Conservation (phyloP, 1,284 basidiomycete species). For the Marasmius fiardii region DNA sequence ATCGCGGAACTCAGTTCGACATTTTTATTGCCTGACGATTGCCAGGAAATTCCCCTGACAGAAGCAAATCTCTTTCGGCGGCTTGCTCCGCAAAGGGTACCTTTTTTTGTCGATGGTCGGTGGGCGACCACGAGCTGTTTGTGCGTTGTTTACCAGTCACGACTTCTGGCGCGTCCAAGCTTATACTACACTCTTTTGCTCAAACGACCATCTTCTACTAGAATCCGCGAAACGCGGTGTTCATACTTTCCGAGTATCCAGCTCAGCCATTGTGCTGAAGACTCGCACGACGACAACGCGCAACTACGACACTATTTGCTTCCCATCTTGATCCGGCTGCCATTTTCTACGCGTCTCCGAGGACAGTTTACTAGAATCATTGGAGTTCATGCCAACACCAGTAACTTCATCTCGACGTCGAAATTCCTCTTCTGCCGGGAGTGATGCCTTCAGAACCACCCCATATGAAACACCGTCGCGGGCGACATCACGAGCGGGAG, state of each 20-base stretch:
- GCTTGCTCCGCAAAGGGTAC: neutral
- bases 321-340: neutral
- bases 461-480: neutral
- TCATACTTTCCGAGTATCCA: neutral
- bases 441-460: neutral
- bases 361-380: no score
- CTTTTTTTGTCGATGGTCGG: neutral
- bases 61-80: neutral
- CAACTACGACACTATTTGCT: neutral
- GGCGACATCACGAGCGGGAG: constrained; percentile 1
- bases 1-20: no score
- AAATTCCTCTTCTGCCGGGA: neutral
- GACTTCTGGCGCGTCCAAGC: neutral
- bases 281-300: neutral
- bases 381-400: neutral
- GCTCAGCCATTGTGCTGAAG: neutral
- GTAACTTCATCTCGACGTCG: neutral
- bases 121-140: neutral
- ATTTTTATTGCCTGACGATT: no score
- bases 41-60: no score
- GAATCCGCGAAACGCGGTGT: no score
- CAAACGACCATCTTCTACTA: neutral
- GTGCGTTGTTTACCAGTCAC: neutral
- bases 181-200: neutral
- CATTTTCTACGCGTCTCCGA: neutral